Evolutionary conservation across 1,284 basidiomycete species (phyloP).

Genomic region (Trichosporon sp.): DNA sequence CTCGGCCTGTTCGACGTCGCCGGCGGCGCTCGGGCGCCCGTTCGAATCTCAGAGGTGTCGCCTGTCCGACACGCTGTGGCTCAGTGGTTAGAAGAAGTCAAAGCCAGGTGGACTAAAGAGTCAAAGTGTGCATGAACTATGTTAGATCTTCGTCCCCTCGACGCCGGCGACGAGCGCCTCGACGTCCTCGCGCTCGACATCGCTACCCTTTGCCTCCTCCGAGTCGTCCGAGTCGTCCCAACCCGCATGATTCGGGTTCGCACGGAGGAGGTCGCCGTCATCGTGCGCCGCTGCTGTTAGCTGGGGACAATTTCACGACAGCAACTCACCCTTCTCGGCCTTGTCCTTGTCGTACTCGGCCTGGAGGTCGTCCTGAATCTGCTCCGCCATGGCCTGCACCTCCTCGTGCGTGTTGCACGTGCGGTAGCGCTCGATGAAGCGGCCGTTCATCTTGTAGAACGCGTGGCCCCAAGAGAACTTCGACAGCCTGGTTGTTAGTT

Average conservation of each 20-base stretch:
- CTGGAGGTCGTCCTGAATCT: conserved; percentile 74
- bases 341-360: conserved; percentile 64
- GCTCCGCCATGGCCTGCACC: conserved; percentile 68
- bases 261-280: conserved; percentile 62
- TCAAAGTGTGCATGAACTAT: background rate
- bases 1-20: background rate
- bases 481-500: conserved; percentile 58
- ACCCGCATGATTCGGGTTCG: conserved; percentile 63
- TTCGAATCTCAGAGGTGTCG: background rate
- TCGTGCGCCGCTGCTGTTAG: conserved; percentile 41
- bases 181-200: conserved; percentile 46
- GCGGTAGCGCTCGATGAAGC: conserved; percentile 71
- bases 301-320: background rate
- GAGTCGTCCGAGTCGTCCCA: conserved; percentile 37
- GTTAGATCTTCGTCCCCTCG: conserved; percentile 30
- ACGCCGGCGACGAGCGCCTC: conserved; percentile 44
- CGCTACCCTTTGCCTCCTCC: conserved; percentile 37
- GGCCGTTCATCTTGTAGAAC: conserved; percentile 79
- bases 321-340: conserved; percentile 59
- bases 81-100: too few relatives aligned
- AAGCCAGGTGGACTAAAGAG: background rate
- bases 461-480: conserved; percentile 86
- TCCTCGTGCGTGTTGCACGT: conserved; percentile 69
- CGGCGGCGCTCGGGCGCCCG: background rate
- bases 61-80: background rate